phyloP scores from a whole-genome alignment of 1,284 basidiomycete species.

The Trichosporon sp. region DNA sequence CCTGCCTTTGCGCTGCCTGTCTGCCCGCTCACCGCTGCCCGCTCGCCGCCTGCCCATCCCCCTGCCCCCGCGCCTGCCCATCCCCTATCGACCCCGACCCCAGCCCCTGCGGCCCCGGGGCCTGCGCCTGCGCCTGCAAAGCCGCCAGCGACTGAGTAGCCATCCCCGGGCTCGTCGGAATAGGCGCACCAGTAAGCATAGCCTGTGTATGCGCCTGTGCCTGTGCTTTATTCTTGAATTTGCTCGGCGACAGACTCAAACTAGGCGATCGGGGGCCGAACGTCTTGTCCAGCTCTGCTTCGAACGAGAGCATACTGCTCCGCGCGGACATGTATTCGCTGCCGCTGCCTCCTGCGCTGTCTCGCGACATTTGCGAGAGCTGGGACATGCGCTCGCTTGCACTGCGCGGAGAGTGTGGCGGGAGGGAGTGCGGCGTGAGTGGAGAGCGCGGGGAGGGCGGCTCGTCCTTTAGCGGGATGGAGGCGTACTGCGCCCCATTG shows the following conservation, averaged over 20 bases:
- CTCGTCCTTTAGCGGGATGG: not conserved
- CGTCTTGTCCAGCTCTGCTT: conserved; percentile 25
- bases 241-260: not conserved
- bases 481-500: not conserved
- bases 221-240: not conserved
- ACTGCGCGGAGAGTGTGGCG: no score
- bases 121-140: conserved; percentile 38
- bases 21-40: no score
- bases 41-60: no score
- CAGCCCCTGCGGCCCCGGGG: not conserved
- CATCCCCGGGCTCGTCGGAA: conserved; percentile 51
- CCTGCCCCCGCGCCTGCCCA: no score
- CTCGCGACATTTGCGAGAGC: not conserved
- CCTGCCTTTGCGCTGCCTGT: no score
- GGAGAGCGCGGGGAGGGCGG: not conserved
- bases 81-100: no score
- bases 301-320: not conserved
- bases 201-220: not conserved
- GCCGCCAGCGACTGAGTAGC: not conserved
- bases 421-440: not conserved
- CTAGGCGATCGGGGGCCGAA: conserved; percentile 26
- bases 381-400: not conserved
- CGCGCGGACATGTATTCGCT: conserved; percentile 1
- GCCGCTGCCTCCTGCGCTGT: not conserved
- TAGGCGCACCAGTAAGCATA: not conserved